Base-by-base conservation (phyloP, 441 rosid species). In the Eruca vesicaria region DNA sequence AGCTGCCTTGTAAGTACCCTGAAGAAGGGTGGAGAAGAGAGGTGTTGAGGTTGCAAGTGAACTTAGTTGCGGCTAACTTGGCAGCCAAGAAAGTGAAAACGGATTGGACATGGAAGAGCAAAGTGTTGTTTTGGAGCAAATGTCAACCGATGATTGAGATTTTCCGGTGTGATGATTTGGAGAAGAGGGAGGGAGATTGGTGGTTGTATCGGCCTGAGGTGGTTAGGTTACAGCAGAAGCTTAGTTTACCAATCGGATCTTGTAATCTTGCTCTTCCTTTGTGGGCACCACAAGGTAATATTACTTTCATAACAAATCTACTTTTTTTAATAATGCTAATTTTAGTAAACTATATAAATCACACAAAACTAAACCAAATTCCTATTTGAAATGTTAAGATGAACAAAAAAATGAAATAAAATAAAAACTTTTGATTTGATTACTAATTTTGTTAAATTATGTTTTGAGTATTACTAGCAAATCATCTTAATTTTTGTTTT, bases 121-220 rank as follows among this genome's bases (percentile, higher is more conserved):
- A 82, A 79, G 90, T 92, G 73, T 84, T 88, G 82, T 75, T 95
- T 62, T 82, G 86, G 89, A 91, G 98, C 58, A 85, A 85, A 81
- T 92, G 98, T 70, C 76, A 88, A 83, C 98, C 99, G 29, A 92
- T 95, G 99, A 18, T 87, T 73, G 99, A 92, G 87, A 21, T 95
- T 23, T 91, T 95, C 78, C 76, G 90, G 71, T 95, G 99, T 73
- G 80, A 86, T 64, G 99, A 92, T 55, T 66, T 92, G 88, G 91
- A 83, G 48, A 86, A 76, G 80, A 81, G 75, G 68, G 92, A 90
- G 74, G 89, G 84, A 5, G 89, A 91, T 75, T 95, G 98, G 96
- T 93, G 97, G 98, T 81, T 79, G 68, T 95, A 86, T 69, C 80
- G 82, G 71, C 85, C 93, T 60, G 87, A 82, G 36, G 76, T 87